Evolutionary conservation across 2,329 filamentous ascomycete genomes (phyloP), one percentile per base, ranked within the genome.

Genomic region (Ceratocystis ficicola): DNA sequence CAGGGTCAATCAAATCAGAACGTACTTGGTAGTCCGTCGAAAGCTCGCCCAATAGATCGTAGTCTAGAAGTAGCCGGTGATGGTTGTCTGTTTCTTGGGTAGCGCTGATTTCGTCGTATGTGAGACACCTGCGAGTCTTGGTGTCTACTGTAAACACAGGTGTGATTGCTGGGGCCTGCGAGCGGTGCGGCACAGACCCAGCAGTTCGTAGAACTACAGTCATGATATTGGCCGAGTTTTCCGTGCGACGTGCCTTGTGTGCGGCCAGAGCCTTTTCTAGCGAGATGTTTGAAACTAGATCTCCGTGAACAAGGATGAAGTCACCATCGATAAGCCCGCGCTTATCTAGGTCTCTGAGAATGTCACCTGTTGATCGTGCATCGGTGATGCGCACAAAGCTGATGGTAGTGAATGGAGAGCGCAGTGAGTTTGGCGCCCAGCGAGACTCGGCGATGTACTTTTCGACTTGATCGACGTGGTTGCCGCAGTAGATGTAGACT

Each of bases 161-260:
- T 3, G 86, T 87, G 69, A 89, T 83, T 32, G 84, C 86, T 66
- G 87, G 85, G 1, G 85, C 81, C 75, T 93, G 93, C 32, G 90
- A 91, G 65, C 89, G 81, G 76, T 96, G 90, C 61, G 80, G 80
- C 59, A 79, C 80, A 5, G 81, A 77, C 59, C 89, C 90, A 7
- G 86, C 89, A 73, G 92, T 87, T 59, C 90, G 83, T 67, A 97
- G 77, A 12, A 99, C 84, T 81, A 96, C 88, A 2, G 94, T 99
- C 94, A 99, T 97, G 76, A 96, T 96, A 46, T 93, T 91, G 73
- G 95, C 93, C 72, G 94, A 93, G 77, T 95, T 90, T 65, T 86
- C 85, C 72, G 87, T 83, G 68, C 91, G 85, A 67, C 94, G 86
- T 65, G 86, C 86, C 68, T 89, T 85, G 74, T 99, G 94, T 64